These are phyloP conservation scores for Phialocephala subalpina DNA, from an alignment of 2,329 filamentous ascomycete species.

Conservation along the genomic window DNA sequence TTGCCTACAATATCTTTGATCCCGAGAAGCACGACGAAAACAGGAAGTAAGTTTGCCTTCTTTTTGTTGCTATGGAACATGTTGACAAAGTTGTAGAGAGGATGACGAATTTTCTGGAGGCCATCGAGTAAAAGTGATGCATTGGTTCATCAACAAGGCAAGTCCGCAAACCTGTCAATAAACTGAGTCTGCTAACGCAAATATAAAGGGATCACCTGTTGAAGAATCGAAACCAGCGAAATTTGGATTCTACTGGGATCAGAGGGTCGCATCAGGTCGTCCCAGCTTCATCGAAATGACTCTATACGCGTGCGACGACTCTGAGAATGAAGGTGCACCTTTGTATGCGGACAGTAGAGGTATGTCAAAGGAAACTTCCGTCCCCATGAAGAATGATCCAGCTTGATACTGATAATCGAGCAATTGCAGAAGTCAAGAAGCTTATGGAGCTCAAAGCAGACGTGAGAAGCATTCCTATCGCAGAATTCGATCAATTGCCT, in stretches of 20 bases:
- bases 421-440: too few relatives aligned
- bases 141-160: background rate
- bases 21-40: constrained; percentile 1
- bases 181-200: background rate
- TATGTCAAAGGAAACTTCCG: too few relatives aligned
- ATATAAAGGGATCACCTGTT: background rate
- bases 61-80: background rate
- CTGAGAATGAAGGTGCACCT: too few relatives aligned
- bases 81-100: background rate
- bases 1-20: background rate
- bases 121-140: background rate
- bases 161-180: too few relatives aligned
- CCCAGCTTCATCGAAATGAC: background rate
- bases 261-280: background rate
- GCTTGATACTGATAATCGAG: too few relatives aligned
- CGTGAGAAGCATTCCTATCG: too few relatives aligned
- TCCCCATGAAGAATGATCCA: too few relatives aligned
- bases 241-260: background rate
- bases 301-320: background rate
- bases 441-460: too few relatives aligned
- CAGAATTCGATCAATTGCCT: too few relatives aligned
- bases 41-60: background rate
- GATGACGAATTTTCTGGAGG: background rate
- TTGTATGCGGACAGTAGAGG: too few relatives aligned
- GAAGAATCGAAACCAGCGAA: background rate